Percentiles rank a stretch among this genome's conserved stretches.
phyloP scores from a whole-genome alignment of 129 eudicot genomes.

The Heracleum sosnowskyi region DNA sequence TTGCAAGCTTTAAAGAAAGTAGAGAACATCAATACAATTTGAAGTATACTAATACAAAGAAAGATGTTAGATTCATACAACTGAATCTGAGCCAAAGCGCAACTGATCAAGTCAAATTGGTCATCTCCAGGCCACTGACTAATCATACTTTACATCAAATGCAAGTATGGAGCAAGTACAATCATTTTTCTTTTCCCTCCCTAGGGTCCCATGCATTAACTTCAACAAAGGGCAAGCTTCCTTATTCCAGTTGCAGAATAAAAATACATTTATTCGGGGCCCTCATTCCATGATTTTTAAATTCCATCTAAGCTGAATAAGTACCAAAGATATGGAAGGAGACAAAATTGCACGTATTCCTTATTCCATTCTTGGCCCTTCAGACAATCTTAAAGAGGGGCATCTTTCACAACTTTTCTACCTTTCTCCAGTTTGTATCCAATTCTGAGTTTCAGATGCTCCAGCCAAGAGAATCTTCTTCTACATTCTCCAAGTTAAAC shows the following conservation, averaged over 20 bases:
- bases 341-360: slow-evolving; percentile 63
- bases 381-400: slow-evolving; percentile 58
- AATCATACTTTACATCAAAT: slow-evolving; percentile 32
- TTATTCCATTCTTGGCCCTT: slow-evolving; percentile 72
- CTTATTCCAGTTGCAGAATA: slow-evolving; percentile 8
- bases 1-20: slow-evolving; percentile 2
- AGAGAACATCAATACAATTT: slow-evolving; percentile 8
- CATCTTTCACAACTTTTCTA: slow-evolving; percentile 37
- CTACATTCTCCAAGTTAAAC: slow-evolving; percentile 22
- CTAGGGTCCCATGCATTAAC: slow-evolving; percentile 29
- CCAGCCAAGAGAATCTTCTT: slow-evolving; percentile 60
- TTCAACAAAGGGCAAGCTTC: slow-evolving; percentile 17
- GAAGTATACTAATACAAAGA: slow-evolving; percentile 22
- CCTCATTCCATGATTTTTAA: slow-evolving; percentile 28
- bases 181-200: slow-evolving; percentile 19
- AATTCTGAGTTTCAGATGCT: slow-evolving; percentile 52
- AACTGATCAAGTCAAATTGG: slow-evolving; percentile 23
- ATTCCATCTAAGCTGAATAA: slow-evolving; percentile 45
- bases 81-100: slow-evolving; percentile 24
- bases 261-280: slow-evolving; percentile 29
- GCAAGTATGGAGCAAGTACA: slow-evolving; percentile 64
- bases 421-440: slow-evolving; percentile 33
- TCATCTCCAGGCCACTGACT: slow-evolving; percentile 18
- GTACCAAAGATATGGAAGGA: slow-evolving; percentile 77
- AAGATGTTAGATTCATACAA: slow-evolving; percentile 33